Conservation (phyloP, 768 basidiomycete species). For the Leccinum pellstonianum region DNA sequence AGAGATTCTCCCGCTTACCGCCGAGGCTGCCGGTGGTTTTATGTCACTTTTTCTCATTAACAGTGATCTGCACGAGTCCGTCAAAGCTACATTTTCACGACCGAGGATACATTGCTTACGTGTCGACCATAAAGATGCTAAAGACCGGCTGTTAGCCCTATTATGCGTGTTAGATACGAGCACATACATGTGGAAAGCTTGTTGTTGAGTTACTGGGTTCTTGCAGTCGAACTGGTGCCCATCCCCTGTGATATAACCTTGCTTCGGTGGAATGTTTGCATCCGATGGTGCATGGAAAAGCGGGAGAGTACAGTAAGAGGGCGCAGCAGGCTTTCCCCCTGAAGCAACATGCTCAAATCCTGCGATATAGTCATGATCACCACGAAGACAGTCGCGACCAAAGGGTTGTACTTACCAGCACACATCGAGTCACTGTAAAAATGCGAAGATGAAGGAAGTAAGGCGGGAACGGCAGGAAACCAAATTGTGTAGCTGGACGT, state of each 20-base stretch:
- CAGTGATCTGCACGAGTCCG: conserved; percentile 37
- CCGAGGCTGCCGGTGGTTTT: conserved; percentile 39
- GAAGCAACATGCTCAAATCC: conserved; percentile 50
- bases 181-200: conserved; percentile 59
- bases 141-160: not conserved
- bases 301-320: conserved; percentile 54
- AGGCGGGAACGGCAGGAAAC: not conserved
- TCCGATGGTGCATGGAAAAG: conserved; percentile 47
- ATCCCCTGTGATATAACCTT: conserved; percentile 52
- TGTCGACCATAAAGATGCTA: conserved; percentile 24
- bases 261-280: conserved; percentile 20
- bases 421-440: conserved; percentile 50
- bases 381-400: not conserved
- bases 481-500: conserved; percentile 10
- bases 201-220: conserved; percentile 48
- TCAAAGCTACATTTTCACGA: not conserved
- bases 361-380: conserved; percentile 17
- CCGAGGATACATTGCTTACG: conserved; percentile 1
- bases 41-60: conserved; percentile 48
- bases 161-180: not conserved
- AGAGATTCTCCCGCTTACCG: conserved; percentile 24
- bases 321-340: conserved; percentile 38
- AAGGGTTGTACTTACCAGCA: conserved; percentile 33
- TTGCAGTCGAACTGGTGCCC: conserved; percentile 55
- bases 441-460: not conserved